A percentile compares a stretch with the other conserved stretches of the same genome.
Evolutionary conservation across 1,284 basidiomycete genomes (phyloP).

Genomic region (Ustilago lituana): DNA sequence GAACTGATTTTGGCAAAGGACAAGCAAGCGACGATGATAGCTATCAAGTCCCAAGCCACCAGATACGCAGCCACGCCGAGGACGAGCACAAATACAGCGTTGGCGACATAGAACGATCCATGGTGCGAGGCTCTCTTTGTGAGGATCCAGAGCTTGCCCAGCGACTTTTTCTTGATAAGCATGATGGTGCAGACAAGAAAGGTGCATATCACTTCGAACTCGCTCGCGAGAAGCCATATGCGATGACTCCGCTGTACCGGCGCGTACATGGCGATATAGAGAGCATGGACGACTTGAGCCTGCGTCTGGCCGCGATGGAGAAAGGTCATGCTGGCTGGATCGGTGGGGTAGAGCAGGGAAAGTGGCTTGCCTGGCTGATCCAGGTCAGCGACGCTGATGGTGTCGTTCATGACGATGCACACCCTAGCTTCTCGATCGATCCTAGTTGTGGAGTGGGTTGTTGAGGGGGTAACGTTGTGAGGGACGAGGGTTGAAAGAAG

Average conservation of each 20-base stretch:
- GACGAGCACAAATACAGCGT: constrained; percentile 28
- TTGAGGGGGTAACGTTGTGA: too few relatives aligned
- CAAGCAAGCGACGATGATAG: background rate
- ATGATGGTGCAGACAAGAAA: constrained; percentile 24
- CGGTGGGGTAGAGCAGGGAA: background rate
- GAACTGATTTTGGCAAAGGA: background rate
- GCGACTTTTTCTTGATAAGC: constrained; percentile 17
- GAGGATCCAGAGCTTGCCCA: constrained; percentile 32
- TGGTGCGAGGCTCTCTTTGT: constrained; percentile 6
- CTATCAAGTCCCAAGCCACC: constrained; percentile 5
- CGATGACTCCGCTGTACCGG: background rate
- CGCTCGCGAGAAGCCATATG: constrained; percentile 15
- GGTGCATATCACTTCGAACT: constrained; percentile 15
- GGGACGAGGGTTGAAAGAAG: too few relatives aligned
- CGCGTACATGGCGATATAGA: constrained; percentile 1
- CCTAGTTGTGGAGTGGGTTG: too few relatives aligned
- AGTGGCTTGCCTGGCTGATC: background rate
- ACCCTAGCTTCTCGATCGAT: too few relatives aligned
- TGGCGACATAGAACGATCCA: constrained; percentile 22
- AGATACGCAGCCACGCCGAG: constrained; percentile 13
- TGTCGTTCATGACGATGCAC: constrained; percentile 8
- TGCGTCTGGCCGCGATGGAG: constrained; percentile 20
- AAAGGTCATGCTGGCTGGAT: constrained; percentile 17
- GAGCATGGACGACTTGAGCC: constrained; percentile 8
- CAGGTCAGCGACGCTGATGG: background rate